phyloP scores from a whole-genome alignment of 371 early-diverging fungal genomes.

The Mortierella sp. region DNA sequence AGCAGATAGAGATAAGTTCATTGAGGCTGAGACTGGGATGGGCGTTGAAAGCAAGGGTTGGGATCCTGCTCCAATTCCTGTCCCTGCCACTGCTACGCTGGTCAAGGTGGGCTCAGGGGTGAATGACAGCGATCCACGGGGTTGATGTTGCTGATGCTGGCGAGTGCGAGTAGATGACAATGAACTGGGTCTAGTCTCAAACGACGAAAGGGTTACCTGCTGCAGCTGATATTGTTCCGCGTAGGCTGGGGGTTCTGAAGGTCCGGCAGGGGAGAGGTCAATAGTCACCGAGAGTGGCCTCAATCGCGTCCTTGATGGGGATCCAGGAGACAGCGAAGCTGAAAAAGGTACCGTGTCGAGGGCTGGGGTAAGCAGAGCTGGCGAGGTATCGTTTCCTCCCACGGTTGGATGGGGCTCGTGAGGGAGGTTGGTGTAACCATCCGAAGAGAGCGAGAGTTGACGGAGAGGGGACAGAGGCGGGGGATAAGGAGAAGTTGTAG shows the following conservation, averaged over 20 bases:
- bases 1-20: neutral
- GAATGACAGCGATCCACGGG: neutral
- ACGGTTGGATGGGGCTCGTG: neutral
- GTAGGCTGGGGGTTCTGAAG: conserved; percentile 18
- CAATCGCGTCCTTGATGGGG: neutral
- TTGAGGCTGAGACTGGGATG: neutral
- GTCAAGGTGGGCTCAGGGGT: neutral
- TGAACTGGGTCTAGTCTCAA: neutral
- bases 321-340: neutral
- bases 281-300: conserved; percentile 23
- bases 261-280: neutral
- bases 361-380: neutral
- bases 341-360: neutral
- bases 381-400: neutral
- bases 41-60: neutral
- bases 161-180: neutral
- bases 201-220: neutral
- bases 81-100: neutral
- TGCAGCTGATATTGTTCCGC: conserved; percentile 9
- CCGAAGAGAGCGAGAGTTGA: neutral
- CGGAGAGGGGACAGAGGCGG: neutral
- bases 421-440: neutral
- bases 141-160: neutral
- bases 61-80: conserved; percentile 3
- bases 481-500: neutral